A percentile compares a stretch with the other conserved stretches of the same genome.
These are phyloP conservation scores for Pichia paraexigua DNA, from an alignment of 805 yeast genomes.

Conservation along the genomic window DNA sequence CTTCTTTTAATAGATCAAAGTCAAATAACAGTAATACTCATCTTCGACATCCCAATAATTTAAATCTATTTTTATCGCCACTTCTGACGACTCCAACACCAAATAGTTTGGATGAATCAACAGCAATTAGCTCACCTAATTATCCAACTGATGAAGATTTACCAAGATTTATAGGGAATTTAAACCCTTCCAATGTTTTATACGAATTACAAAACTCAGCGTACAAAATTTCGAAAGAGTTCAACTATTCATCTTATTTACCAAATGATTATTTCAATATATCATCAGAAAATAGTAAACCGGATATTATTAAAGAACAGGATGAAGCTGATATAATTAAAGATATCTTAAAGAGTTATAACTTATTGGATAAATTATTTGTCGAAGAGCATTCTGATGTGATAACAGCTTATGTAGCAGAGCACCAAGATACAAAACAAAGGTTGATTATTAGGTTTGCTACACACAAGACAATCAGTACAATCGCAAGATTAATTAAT, in stretches of 20 bases:
- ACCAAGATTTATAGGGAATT: neutral
- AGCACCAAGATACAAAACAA: constrained; percentile 8
- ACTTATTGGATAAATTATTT: constrained; percentile 13
- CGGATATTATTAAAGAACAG: neutral
- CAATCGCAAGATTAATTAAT: constrained; percentile 10
- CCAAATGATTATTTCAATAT: constrained; percentile 11
- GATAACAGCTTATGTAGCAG: constrained; percentile 3
- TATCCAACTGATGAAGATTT: neutral
- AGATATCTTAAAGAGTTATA: constrained; percentile 1
- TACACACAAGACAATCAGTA: constrained; percentile 10
- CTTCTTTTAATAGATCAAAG: neutral
- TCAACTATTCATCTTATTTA: neutral
- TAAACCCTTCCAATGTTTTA: neutral
- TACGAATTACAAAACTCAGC: constrained; percentile 2
- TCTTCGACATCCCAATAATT: neutral
- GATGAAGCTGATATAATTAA: neutral
- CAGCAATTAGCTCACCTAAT: neutral
- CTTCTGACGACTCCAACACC: constrained; percentile 1
- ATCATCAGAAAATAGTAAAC: constrained; percentile 1
- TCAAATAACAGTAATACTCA: neutral
- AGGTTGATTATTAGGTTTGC: constrained; percentile 9
- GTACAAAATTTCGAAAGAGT: neutral
- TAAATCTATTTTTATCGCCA: constrained; percentile 2
- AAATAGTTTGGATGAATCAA: neutral
- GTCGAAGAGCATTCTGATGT: constrained; percentile 9